Evolutionary conservation across 2,329 filamentous ascomycete species (phyloP), one percentile per base, ranked within the genome.

Genomic region (Xylariaceae sp.): DNA sequence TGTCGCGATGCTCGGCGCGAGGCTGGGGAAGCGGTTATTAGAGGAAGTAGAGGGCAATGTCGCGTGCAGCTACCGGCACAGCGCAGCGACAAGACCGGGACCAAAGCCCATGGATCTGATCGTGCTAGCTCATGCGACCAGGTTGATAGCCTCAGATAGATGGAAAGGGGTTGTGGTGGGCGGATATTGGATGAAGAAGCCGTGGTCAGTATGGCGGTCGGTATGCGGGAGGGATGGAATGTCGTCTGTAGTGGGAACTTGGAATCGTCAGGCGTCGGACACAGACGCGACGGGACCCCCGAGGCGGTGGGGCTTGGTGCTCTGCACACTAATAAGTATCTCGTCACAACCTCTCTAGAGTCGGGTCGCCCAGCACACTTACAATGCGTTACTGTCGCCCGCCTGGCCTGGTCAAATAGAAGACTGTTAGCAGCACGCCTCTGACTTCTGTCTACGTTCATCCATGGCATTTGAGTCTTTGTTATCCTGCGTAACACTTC

Each of bases 51-150:
- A 51, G 52, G 49, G 51, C 33, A 51, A 53, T 52, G 57, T 60
- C 58, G 61, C 57, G 61, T 54, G 49, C 51, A 51, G 54, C 54
- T 58, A 58, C 45, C 47, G 51, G 53, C 58, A 58, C 59, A 45
- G 55, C 57, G 59, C 63, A 60, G 56, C 57, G 49, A 54, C 57
- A 59, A 58, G 60, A 56, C 53, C 55, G 53, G 58, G 54, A 51
- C 54, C 15, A 58, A 60, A 59, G 36, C 58, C 58, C 61, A 58
- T 60, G 53, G 51, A 61, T 57, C 49, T 52, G 54, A 52, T 57
- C 55, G 57, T 36, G 22, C 19, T 46, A 27, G 32, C 49, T 43
- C 45, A 61, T 59, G 62, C 61, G 63, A 63, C 62, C 55, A 49
- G 32, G 36, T 31, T 38, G 44, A 18, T 22, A 32, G 48, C n/a